Percentiles rank a stretch among this genome's conserved stretches.
These are phyloP conservation scores for Trichoderma sp. DNA, from an alignment of 2,329 filamentous ascomycete genomes.

Conservation along the genomic window DNA sequence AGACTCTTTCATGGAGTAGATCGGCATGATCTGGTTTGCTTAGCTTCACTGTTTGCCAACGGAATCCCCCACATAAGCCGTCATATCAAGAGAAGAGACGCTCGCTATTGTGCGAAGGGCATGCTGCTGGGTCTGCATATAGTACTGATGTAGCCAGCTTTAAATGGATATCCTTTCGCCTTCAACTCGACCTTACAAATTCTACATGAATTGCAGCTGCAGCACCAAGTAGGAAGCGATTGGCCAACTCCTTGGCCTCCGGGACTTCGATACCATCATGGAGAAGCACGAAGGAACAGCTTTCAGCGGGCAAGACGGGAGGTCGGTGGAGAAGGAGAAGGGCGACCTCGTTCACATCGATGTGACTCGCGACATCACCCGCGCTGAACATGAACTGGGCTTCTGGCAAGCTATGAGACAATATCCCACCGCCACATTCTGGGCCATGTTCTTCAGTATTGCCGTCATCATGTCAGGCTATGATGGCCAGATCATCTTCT, in stretches of 20 bases:
- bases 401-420: conserved; percentile 37
- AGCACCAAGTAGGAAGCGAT: not conserved
- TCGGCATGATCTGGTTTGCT: not conserved
- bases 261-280: not conserved
- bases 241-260: not conserved
- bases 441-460: conserved; percentile 38
- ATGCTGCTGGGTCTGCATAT: not conserved
- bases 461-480: conserved; percentile 40
- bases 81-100: not conserved
- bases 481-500: conserved; percentile 44
- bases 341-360: conserved; percentile 29
- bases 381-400: conserved; percentile 35
- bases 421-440: conserved; percentile 45
- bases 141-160: not conserved
- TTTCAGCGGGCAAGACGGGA: not conserved
- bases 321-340: conserved; percentile 6
- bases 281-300: conserved; percentile 12
- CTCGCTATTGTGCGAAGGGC: not conserved
- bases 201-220: not conserved
- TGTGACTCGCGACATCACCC: conserved; percentile 33
- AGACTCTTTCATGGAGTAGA: not conserved
- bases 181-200: not conserved
- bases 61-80: conserved; percentile 5
- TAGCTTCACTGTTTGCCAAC: not conserved
- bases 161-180: too few species aligned